Conservation (phyloP, 441 rosid genomes). For the Aquilaria agallochum region DNA sequence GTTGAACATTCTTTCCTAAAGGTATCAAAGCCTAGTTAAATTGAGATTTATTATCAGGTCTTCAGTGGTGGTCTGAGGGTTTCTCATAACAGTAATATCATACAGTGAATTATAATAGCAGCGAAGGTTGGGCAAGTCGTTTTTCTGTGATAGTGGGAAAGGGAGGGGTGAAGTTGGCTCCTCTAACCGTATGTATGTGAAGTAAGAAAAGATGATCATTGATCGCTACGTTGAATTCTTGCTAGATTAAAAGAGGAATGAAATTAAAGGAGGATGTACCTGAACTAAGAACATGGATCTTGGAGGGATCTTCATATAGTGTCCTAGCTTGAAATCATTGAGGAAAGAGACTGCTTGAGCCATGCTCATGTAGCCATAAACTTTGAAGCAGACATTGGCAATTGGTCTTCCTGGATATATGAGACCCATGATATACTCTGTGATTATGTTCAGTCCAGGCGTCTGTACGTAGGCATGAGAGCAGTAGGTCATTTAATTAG, state of each 20-base stretch:
- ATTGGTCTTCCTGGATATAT: slow-evolving; percentile 83
- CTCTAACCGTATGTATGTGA: no score
- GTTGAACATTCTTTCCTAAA: no score
- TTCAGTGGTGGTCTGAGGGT: no score
- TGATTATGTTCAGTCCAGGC: slow-evolving; percentile 80
- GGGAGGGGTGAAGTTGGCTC: no score
- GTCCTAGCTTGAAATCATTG: slow-evolving; percentile 84
- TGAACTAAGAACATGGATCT: slow-evolving; percentile 89
- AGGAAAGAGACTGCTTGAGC: slow-evolving; percentile 83
- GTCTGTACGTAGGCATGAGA: slow-evolving; percentile 33
- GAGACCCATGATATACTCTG: slow-evolving; percentile 82
- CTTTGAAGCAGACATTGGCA: slow-evolving; percentile 89
- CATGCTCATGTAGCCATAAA: slow-evolving; percentile 82
- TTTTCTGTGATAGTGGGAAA: no score
- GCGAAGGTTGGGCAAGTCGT: no score
- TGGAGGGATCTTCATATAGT: slow-evolving; percentile 96
- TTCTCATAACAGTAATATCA: no score
- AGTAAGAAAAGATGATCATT: no score
- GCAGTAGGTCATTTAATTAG: neutral
- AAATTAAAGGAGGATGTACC: slow-evolving; percentile 24
- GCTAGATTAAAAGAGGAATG: neutral
- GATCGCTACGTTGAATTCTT: neutral
- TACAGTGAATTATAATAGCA: no score
- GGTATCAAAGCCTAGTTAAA: no score
- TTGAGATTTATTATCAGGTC: no score